phyloP scores from a whole-genome alignment of 352 stramenopile genomes.

The Phytopythium litorale region DNA sequence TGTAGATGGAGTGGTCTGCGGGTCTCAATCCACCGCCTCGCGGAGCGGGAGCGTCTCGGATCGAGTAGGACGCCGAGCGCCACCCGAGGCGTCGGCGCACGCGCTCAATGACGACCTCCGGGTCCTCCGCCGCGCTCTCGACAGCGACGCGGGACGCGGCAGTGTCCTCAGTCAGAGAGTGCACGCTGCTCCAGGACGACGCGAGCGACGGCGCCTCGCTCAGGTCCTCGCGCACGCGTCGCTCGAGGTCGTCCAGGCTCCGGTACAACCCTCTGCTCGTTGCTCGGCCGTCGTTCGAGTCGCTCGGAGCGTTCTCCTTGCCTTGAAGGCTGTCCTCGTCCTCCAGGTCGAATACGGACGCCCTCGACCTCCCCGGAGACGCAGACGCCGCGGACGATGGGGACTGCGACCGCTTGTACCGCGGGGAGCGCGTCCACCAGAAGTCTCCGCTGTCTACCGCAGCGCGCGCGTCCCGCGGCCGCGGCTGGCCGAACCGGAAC shows the following conservation, averaged over 20 bases:
- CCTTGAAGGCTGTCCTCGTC: conserved; percentile 8
- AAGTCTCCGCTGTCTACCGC: conserved; percentile 31
- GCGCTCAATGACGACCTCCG: conserved; percentile 55
- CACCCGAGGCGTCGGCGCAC: conserved; percentile 53
- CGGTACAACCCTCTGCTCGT: background rate
- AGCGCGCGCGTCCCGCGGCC: conserved; percentile 36
- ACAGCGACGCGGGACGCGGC: background rate
- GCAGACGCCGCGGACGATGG: conserved; percentile 20
- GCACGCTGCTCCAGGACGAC: conserved; percentile 4
- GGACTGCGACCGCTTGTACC: conserved; percentile 9
- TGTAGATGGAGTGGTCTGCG: too few species aligned
- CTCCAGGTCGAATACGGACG: conserved; percentile 15
- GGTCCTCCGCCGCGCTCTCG: conserved; percentile 25
- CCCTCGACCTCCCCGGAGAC: conserved; percentile 10
- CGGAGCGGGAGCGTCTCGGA: background rate
- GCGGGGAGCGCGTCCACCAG: conserved; percentile 52
- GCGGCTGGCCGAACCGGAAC: conserved; percentile 54
- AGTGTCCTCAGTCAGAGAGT: background rate
- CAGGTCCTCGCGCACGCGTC: conserved; percentile 13
- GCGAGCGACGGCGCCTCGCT: background rate
- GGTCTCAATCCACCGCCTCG: background rate
- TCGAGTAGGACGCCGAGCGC: conserved; percentile 2
- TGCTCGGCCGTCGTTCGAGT: background rate
- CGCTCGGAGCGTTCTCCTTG: background rate
- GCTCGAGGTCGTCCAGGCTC: conserved; percentile 20